phyloP scores from a whole-genome alignment of 345 rosid genomes.

The Arabidopsis thaliana region TAIR10.1 NC_003071.7:16328001-16328500 shows the following conservation, averaged over 20 bases:
- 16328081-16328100: neutral
- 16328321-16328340: neutral
- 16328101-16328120: slow-evolving; percentile 7
- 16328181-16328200: slow-evolving; percentile 4
- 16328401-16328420: neutral
- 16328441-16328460: neutral
- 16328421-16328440: neutral
- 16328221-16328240: too few relatives aligned
- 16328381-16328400: neutral
- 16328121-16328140: slow-evolving; percentile 32
- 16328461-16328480: neutral
- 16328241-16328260: neutral
- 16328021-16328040: neutral
- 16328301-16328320: slow-evolving; percentile 12
- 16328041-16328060: slow-evolving; percentile 21
- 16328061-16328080: neutral
- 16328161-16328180: slow-evolving; percentile 21
- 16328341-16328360: neutral
- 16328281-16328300: neutral
- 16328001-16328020: slow-evolving; percentile 32
- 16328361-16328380: neutral
- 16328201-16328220: neutral
- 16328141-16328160: slow-evolving; percentile 24
- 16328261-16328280: neutral
- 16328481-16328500: neutral